Conservation (phyloP, 768 basidiomycete species). For the Calocybe gangraenosa region DNA sequence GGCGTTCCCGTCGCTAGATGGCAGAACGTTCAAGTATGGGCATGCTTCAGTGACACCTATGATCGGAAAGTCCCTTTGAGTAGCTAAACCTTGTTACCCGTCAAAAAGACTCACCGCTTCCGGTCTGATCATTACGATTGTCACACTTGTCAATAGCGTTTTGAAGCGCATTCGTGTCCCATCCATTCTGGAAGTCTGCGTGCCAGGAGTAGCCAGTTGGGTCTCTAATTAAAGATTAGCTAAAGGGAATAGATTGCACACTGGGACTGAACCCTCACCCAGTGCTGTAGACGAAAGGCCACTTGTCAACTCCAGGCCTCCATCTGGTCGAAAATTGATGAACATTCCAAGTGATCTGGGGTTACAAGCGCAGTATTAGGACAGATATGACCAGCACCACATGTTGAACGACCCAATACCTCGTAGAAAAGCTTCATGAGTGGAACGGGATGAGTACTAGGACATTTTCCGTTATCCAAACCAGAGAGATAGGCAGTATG, state of each 20-base stretch:
- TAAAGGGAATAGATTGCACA: background rate
- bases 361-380: background rate
- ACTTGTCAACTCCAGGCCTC: slow-evolving; percentile 27
- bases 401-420: slow-evolving; percentile 12
- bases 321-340: slow-evolving; percentile 29
- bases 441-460: slow-evolving; percentile 29
- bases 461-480: slow-evolving; percentile 35
- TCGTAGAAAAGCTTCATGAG: slow-evolving; percentile 39
- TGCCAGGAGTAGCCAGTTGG: slow-evolving; percentile 48
- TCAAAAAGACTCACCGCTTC: slow-evolving; percentile 15
- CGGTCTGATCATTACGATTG: slow-evolving; percentile 33
- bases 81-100: background rate
- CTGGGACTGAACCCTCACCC: too few relatives aligned
- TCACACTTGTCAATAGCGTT: slow-evolving; percentile 43
- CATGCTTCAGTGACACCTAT: slow-evolving; percentile 35
- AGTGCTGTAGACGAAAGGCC: slow-evolving; percentile 43
- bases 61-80: background rate
- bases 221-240: slow-evolving; percentile 30
- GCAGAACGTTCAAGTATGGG: slow-evolving; percentile 30
- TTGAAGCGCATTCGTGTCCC: slow-evolving; percentile 42
- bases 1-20: slow-evolving; percentile 19
- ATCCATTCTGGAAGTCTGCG: slow-evolving; percentile 47
- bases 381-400: background rate
- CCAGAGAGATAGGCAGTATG: slow-evolving; percentile 30
- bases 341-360: slow-evolving; percentile 36